Evolutionary conservation across 805 yeast species (phyloP).

Genomic region (Tetrapisispora taiwanensis): DNA sequence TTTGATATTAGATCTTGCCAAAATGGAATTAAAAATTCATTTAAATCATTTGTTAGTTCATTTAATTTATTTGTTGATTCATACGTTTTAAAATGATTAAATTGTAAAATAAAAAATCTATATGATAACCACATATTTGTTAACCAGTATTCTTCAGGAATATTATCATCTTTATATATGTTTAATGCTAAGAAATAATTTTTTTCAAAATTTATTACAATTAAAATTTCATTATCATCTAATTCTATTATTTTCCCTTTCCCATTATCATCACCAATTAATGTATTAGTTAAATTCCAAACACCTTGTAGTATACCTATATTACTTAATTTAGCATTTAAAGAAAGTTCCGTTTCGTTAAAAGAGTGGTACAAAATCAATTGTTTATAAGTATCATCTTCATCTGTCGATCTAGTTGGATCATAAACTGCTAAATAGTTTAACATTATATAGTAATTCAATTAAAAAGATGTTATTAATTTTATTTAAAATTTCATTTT

Average conservation of each 20-base stretch:
- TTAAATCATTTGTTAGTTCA: slow-evolving; percentile 19
- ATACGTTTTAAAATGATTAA: slow-evolving; percentile 18
- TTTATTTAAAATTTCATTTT: no score
- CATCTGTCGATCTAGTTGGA: slow-evolving; percentile 28
- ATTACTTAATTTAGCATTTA: slow-evolving; percentile 30
- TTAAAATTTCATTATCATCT: slow-evolving; percentile 21
- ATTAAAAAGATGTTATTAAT: no score
- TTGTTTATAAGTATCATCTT: slow-evolving; percentile 27
- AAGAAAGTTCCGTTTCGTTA: slow-evolving; percentile 10
- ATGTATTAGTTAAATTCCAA: slow-evolving; percentile 19
- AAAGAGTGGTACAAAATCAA: slow-evolving; percentile 30
- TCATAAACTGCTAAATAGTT: slow-evolving; percentile 31
- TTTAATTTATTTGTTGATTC: slow-evolving; percentile 5
- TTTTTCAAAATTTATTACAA: slow-evolving; percentile 24
- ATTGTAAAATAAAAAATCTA: slow-evolving; percentile 17
- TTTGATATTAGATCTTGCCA: slow-evolving; percentile 24
- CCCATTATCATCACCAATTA: slow-evolving; percentile 6
- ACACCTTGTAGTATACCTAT: slow-evolving; percentile 38
- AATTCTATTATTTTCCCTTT: slow-evolving; percentile 19
- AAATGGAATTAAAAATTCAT: slow-evolving; percentile 24
- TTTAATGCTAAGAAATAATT: slow-evolving; percentile 19
- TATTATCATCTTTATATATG: slow-evolving; percentile 7
- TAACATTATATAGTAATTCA: slow-evolving; percentile 8
- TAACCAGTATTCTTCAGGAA: slow-evolving; percentile 22
- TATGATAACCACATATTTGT: slow-evolving; percentile 22